Base-by-base conservation (phyloP, 176 grass and related monocot genomes). In the Cenchrus fungigraminus region DNA sequence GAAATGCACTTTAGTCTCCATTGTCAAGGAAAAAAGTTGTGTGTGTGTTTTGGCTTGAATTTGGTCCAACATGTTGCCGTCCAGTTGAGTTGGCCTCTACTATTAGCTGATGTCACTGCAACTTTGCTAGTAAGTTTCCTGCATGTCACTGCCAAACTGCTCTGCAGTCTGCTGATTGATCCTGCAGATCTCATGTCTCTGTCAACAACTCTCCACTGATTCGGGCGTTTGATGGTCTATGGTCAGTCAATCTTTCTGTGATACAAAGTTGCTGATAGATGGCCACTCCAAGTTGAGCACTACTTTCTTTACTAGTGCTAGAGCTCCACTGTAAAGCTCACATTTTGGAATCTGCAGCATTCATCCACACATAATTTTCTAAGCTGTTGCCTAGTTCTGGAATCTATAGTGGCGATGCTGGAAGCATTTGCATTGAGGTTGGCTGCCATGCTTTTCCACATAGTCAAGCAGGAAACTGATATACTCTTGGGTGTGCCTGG, bases 401-500 rank as follows among this genome's bases (percentile, higher is more conserved):
- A 63, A 54, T 77, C 58, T 40, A 77, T 71, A 83, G 73, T 81
- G 46, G 77, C 82, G 6, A 32, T 84, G 5, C 49, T 87, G 22
- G 84, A 74, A 5, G 52, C 65, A 6, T 84, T 91, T 16, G 50
- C 65, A 13, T 19, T 57, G 6, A 74, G 59, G 45, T 58, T 87
- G 12, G 12, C 22, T 1, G 25, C 14, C 32, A 68, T 44, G 52
- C 31, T 84, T 12, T 15, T 37, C 4, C 25, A 68, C 40, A 75
- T 90, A 29, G 60, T 20, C 0, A 37, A 40, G 52, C 32, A 42
- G 0, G 76, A 88, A 60, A 9, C 71, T 1, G 65, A 55, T 47
- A 59, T 59, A 50, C 71, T 83, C 11, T 56, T 86, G 10, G 79
- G 79, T 20, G 79, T 86, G 11, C 68, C 55, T 1, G 66, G n/a